Base-by-base conservation (phyloP, 768 basidiomycete genomes). In the Lactarius indigo region DNA sequence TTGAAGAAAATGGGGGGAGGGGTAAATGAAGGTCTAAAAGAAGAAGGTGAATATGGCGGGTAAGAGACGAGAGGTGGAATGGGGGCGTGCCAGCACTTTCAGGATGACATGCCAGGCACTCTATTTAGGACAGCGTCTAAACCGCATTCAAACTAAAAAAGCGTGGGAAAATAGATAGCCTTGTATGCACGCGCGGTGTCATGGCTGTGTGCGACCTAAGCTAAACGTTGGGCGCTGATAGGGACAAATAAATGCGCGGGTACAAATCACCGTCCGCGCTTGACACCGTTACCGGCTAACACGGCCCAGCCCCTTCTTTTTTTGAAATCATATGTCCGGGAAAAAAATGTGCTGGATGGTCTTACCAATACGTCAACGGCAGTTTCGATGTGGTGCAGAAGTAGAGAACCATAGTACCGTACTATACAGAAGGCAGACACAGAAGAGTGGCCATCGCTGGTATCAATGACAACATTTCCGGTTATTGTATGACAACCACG, bases 11-110 rank as follows among this genome's bases (percentile, higher is more conserved):
- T 15, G 39, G 44, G 62, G 41, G 10, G 56, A 52, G 57, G 31
- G 56, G 23, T 42, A 52, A 59, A 54, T 15, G 62, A 55, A 44
- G 23, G 61, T 37, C 35, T 15, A 33, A 23, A 52, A 17, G 35
- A 15, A 23, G 55, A 41, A 17, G 20, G 26, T 15, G 39, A 37
- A 54, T 31, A 57, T 52, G 44, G 57, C 39, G 57, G 61, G 44
- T 26, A 54, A 62, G 62, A 28, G 56, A 62, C 42, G 50, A 50
- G 31, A 35, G 26, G 50, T 28, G 50, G 37, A 56, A 52, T n/a
- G 60, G 31, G 31, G 15, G 42, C 0, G 18, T n/a, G 56, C 18
- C 18, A 20, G 18, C 9, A 13, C 13, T 8, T 10, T 18, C 31
- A 17, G 28, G 18, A 3, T 31, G 56, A 57, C 28, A 18, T 20